These are phyloP conservation scores for Evernia prunastri DNA, from an alignment of 495 filamentous ascomycete species.

Conservation along the genomic window DNA sequence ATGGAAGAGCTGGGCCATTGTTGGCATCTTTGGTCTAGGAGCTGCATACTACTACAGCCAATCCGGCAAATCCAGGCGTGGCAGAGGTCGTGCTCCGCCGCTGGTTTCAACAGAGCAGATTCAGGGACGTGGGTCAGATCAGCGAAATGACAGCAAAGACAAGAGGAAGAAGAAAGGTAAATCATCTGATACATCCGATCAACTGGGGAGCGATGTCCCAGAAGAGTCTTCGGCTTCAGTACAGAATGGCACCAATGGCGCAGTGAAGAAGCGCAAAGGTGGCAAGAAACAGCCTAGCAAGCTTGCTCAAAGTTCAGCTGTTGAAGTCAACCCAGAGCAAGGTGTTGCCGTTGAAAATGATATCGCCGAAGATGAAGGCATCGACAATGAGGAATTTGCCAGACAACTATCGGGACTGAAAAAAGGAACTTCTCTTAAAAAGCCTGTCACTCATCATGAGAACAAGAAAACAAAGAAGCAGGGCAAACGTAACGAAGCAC, in stretches of 20 bases:
- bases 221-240: conserved; percentile 20
- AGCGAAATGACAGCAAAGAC: conserved; percentile 16
- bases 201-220: conserved; percentile 11
- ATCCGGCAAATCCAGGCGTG: conserved; percentile 19
- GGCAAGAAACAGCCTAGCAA: conserved; percentile 20
- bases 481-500: conserved; percentile 22
- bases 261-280: conserved; percentile 23
- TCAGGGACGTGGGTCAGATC: conserved; percentile 16
- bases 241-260: conserved; percentile 8
- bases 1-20: conserved; percentile 27
- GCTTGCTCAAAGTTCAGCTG: conserved; percentile 19
- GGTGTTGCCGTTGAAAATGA: neutral
- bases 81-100: conserved; percentile 8
- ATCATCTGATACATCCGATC: conserved; percentile 16
- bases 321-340: conserved; percentile 14
- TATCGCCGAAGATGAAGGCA: conserved; percentile 50
- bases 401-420: conserved; percentile 61
- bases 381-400: conserved; percentile 67
- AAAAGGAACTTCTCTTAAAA: conserved; percentile 51
- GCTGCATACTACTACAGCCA: conserved; percentile 24
- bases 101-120: conserved; percentile 10
- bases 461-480: conserved; percentile 54
- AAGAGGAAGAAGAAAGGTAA: conserved; percentile 19
- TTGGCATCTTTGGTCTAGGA: conserved; percentile 18
- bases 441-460: conserved; percentile 38